Base-by-base conservation (phyloP, 768 basidiomycete genomes). In the Phylloporus sp. region DNA sequence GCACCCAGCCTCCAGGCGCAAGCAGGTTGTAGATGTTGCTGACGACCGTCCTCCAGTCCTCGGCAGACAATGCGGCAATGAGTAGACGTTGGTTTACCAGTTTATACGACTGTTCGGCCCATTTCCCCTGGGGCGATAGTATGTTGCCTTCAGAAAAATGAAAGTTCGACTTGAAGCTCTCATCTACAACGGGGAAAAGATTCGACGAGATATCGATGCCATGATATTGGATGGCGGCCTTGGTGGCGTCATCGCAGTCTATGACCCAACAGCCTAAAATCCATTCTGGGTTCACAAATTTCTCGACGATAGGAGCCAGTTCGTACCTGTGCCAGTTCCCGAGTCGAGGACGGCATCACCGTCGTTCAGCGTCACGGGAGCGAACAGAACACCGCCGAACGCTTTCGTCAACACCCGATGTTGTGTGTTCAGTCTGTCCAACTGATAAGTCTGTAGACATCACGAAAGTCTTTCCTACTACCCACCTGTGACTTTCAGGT, bases 11-110 rank as follows among this genome's bases (percentile, higher is more conserved):
- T 20, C 67, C 67, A 0, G 59, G 61, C 24, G 39, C 36, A 28
- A 67, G 54, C 2, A 65, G 57, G 1, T 64, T 55, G 50, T 57
- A 55, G 16, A 67, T 60, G 32, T 67, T 66, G 10, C 18, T 13
- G 15, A 68, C 22, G 8, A 40, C 64, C 0, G 22, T n/a, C 27
- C 40, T 50, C 67, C 68, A 68, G 24, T 67, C 58, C 4, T 54
- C 49, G 7, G 24, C 23, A 2, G 55, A 48, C 18, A 67, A 54
- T 5, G 59, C 68, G n/a, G 52, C 57, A 6, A 64, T 52, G 5
- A 68, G 58, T 2, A 70, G 58, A 15, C 65, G 56, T 32, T 70
- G 68, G 52, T 68, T 58, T 18, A 70, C 56, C 13, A 70, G 49
- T 10, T 38, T 52, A 56, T 63, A 70, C 10, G 43, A 45, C 7